Conservation (phyloP, 106 monocot genomes). For the Agapanthus africanus region DNA sequence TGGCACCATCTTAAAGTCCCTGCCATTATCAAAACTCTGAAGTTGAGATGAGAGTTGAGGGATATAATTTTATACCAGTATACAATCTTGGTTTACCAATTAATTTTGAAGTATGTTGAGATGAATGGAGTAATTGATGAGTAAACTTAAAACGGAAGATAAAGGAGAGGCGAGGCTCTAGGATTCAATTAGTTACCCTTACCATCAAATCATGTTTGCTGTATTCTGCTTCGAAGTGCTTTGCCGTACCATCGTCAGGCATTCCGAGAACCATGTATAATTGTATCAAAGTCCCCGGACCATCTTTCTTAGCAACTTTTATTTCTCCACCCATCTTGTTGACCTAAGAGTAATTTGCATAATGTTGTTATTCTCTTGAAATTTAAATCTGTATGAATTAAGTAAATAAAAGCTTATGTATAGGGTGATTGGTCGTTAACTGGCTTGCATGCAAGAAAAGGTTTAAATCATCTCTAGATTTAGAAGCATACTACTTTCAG, state of each 20-base stretch:
- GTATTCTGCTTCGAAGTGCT: slow-evolving; percentile 19
- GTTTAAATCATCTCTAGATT: neutral
- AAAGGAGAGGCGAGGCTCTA: neutral
- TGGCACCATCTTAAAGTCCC: too few relatives aligned
- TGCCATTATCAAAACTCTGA: too few relatives aligned
- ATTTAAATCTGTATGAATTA: neutral
- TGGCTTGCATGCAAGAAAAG: neutral
- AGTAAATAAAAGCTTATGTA: neutral
- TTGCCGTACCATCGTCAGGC: slow-evolving; percentile 6
- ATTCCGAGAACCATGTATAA: slow-evolving; percentile 47
- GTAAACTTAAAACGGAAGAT: neutral
- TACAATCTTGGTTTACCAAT: too few relatives aligned
- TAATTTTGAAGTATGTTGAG: neutral
- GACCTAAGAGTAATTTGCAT: slow-evolving; percentile 21
- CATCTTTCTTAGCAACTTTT: slow-evolving; percentile 42
- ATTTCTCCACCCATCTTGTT: slow-evolving; percentile 64
- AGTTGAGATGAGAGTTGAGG: too few relatives aligned
- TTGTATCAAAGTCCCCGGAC: slow-evolving; percentile 45
- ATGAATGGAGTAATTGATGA: neutral
- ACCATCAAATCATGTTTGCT: slow-evolving; percentile 27
- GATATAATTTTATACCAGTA: too few relatives aligned
- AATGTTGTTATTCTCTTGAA: neutral
- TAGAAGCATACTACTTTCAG: neutral
- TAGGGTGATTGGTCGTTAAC: neutral
- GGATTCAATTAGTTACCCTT: slow-evolving; percentile 1